A percentile compares a stretch with the other conserved stretches of the same genome.
phyloP scores from a whole-genome alignment of 2,329 filamentous ascomycete genomes.

The Trichoderma cornu-damae region DNA sequence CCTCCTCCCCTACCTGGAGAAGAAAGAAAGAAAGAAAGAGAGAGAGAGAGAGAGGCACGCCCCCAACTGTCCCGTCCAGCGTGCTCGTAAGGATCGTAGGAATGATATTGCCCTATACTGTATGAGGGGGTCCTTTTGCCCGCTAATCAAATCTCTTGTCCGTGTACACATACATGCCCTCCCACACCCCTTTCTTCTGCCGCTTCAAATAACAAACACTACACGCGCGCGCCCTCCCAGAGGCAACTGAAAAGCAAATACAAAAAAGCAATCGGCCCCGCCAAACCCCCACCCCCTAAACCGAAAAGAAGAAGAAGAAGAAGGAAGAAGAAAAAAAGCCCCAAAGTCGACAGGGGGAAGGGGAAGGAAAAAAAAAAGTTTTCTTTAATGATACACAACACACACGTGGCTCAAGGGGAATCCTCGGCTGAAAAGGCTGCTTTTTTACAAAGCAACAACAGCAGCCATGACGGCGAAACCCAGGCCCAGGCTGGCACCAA shows the following conservation, averaged over 20 bases:
- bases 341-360: too few relatives aligned
- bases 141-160: constrained; percentile 21
- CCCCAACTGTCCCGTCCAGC: constrained; percentile 25
- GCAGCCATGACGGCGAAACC: constrained; percentile 42
- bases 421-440: constrained; percentile 3
- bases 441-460: constrained; percentile 43
- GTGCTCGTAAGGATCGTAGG: constrained; percentile 54
- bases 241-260: constrained; percentile 5
- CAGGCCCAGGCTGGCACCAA: constrained; percentile 43
- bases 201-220: neutral
- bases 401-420: neutral
- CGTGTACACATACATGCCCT: constrained; percentile 20
- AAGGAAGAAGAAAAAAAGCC: neutral
- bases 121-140: constrained; percentile 16
- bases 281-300: too few relatives aligned
- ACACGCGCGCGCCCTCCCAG: constrained; percentile 6
- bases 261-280: too few relatives aligned
- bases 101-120: constrained; percentile 37
- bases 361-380: neutral
- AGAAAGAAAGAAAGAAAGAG: too few relatives aligned
- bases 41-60: neutral
- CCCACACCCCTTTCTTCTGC: too few relatives aligned
- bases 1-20: constrained; percentile 18
- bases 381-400: neutral
- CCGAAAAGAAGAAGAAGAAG: too few relatives aligned